Evolutionary conservation across 148 eudicot species (phyloP).

Genomic region (Gaultheria prostrata): DNA sequence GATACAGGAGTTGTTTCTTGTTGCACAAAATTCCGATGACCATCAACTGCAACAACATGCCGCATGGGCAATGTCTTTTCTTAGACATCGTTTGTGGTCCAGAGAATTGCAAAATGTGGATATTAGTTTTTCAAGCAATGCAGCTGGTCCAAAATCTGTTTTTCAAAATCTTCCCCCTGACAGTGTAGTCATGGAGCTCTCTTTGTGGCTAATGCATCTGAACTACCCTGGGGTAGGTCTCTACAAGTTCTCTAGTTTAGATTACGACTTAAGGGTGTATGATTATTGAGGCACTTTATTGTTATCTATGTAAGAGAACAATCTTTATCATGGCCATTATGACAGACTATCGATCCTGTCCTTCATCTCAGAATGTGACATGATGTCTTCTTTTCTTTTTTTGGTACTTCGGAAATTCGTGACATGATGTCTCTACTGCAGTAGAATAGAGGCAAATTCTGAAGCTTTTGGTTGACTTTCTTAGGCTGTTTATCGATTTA

Average conservation of each 20-base stretch:
- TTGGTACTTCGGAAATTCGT: background rate
- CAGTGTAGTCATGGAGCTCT: constrained; percentile 64
- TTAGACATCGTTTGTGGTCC: constrained; percentile 51
- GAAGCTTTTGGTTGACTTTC: constrained; percentile 5
- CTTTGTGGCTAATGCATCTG: constrained; percentile 72
- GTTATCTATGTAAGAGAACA: background rate
- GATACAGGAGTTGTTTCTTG: constrained; percentile 83
- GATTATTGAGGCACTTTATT: constrained; percentile 10
- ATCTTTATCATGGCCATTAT: background rate
- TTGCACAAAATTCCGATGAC: constrained; percentile 69
- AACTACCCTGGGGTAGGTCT: constrained; percentile 53
- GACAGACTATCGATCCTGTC: background rate
- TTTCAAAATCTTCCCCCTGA: constrained; percentile 59
- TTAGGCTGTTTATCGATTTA: background rate
- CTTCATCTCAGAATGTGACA: background rate
- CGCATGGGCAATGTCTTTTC: constrained; percentile 84
- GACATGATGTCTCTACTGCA: background rate
- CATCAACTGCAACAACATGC: constrained; percentile 69
- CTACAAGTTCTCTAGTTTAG: background rate
- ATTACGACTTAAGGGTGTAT: background rate
- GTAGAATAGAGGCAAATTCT: background rate
- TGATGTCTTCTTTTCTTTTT: background rate
- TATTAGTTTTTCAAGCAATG: constrained; percentile 24
- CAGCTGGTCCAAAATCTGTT: constrained; percentile 27
- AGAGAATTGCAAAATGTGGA: constrained; percentile 34